phyloP scores from a whole-genome alignment of 116 monocot genomes.

The Posidonia oceanica region DNA sequence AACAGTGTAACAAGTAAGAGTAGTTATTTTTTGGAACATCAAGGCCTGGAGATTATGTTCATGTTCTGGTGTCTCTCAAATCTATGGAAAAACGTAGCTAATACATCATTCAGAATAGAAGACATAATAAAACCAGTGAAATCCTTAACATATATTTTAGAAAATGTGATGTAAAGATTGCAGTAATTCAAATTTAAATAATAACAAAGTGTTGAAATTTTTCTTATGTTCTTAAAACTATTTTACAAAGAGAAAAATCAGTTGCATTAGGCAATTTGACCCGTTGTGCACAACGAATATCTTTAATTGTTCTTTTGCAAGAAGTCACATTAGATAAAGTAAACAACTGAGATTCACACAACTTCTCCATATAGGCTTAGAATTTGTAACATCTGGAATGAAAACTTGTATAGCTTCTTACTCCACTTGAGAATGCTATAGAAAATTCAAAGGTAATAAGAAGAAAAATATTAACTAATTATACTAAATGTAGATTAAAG shows the following conservation, averaged over 20 bases:
- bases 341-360: background rate
- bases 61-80: no score
- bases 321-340: conserved; percentile 4
- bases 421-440: no score
- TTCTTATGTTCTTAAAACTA: background rate
- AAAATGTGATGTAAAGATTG: background rate
- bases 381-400: no score
- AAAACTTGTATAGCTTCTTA: no score
- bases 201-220: background rate
- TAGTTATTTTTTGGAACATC: no score
- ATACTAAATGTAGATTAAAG: no score
- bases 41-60: no score
- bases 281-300: background rate
- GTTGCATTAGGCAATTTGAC: conserved; percentile 1
- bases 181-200: background rate
- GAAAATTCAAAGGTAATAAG: no score
- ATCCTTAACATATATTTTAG: background rate
- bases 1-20: no score
- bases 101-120: background rate
- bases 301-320: conserved; percentile 1
- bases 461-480: no score
- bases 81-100: background rate
- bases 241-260: background rate
- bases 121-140: background rate
- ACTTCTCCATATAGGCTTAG: no score